Evolutionary conservation across 2,329 filamentous ascomycete genomes (phyloP).

Genomic region (Colletotrichum destructivum): DNA sequence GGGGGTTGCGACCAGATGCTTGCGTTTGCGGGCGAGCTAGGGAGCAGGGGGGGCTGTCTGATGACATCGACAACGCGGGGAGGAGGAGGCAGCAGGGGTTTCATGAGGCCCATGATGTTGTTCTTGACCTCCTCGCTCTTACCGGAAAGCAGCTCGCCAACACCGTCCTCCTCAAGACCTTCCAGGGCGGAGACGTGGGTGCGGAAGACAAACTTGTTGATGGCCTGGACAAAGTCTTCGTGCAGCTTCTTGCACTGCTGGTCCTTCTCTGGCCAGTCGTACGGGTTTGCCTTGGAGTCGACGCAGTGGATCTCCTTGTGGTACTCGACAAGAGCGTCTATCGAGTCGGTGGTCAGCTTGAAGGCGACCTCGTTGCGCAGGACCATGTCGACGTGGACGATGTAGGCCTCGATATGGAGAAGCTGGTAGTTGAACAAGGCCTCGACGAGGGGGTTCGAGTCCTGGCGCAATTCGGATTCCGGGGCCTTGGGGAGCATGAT

Average conservation of each 20-base stretch:
- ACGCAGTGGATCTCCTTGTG: conserved; percentile 96
- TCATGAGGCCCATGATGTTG: conserved; percentile 87
- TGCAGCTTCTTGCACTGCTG: conserved; percentile 97
- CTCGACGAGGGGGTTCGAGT: conserved; percentile 86
- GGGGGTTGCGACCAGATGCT: conserved; percentile 82
- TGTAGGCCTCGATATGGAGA: conserved; percentile 95
- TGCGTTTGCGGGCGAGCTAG: conserved; percentile 81
- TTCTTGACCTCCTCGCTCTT: conserved; percentile 95
- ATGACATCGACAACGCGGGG: conserved; percentile 92
- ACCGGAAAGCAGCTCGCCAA: conserved; percentile 91
- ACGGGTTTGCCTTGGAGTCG: conserved; percentile 89
- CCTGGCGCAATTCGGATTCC: conserved; percentile 85
- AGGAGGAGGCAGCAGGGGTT: conserved; percentile 87
- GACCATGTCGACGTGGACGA: conserved; percentile 99
- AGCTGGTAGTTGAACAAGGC: conserved; percentile 94
- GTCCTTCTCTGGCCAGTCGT: conserved; percentile 97
- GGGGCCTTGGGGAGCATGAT: conserved; percentile 93
- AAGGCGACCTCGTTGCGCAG: conserved; percentile 97
- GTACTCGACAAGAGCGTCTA: conserved; percentile 93
- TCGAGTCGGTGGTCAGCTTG: conserved; percentile 96
- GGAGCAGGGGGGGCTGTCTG: conserved; percentile 86
- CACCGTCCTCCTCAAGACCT: conserved; percentile 95
- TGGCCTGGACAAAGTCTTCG: conserved; percentile 94
- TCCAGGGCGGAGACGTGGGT: conserved; percentile 91
- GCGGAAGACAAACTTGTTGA: conserved; percentile 97